Conservation (phyloP, 805 yeast species). For the Teunomyces aglyptinius region DNA sequence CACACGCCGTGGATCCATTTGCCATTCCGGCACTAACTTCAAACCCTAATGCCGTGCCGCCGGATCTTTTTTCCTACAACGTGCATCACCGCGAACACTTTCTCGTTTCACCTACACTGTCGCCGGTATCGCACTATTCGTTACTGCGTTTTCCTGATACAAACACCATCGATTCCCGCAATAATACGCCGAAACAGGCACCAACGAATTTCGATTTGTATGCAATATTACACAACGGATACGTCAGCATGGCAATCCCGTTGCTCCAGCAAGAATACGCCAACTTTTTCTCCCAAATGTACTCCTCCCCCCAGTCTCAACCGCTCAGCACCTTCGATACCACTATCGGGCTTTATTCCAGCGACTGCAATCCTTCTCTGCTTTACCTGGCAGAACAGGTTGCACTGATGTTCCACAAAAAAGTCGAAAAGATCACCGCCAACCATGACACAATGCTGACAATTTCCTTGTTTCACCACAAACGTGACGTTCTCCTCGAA, state of each 20-base stretch:
- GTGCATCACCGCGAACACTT: slow-evolving; percentile 12
- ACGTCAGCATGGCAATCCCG: neutral
- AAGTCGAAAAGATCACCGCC: neutral
- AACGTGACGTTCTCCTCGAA: neutral
- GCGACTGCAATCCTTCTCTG: neutral
- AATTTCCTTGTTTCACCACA: neutral
- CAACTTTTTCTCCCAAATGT: neutral
- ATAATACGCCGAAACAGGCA: too few species aligned
- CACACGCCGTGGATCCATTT: slow-evolving; percentile 7
- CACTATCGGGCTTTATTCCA: neutral
- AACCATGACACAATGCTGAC: neutral
- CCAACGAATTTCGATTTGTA: neutral
- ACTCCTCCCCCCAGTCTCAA: too few species aligned
- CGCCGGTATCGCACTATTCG: slow-evolving; percentile 1
- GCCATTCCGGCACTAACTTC: neutral
- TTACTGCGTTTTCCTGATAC: neutral
- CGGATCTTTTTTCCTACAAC: slow-evolving; percentile 14
- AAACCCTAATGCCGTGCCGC: neutral
- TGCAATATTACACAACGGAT: neutral
- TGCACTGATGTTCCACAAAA: neutral
- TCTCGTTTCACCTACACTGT: neutral
- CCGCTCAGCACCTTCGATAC: too few species aligned
- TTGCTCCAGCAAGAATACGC: neutral
- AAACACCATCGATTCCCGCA: neutral
- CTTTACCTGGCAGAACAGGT: neutral